Conservation (phyloP, 2,329 filamentous ascomycete genomes). For the Septoria linicola region DNA sequence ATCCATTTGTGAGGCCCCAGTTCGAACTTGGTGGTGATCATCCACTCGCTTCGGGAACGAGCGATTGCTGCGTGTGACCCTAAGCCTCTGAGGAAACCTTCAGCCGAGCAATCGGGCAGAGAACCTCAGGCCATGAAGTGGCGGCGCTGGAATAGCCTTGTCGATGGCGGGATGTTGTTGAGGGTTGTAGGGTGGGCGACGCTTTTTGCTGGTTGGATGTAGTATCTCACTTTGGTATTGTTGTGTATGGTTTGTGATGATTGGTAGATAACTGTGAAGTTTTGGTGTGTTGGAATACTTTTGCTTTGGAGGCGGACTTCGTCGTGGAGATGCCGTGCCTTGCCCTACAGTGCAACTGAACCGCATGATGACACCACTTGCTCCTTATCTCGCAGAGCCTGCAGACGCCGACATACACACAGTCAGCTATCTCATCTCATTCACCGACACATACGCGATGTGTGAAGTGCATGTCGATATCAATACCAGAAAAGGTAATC, state of each 20-base stretch:
- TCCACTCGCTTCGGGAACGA: constrained; percentile 57
- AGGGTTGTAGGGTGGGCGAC: constrained; percentile 35
- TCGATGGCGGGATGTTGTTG: constrained; percentile 37
- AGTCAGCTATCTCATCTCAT: not conserved
- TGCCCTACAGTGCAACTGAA: too few relatives aligned
- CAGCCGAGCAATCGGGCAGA: constrained; percentile 62
- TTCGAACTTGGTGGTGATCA: constrained; percentile 56
- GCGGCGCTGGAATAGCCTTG: constrained; percentile 55
- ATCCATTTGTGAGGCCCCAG: constrained; percentile 48
- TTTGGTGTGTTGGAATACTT: too few relatives aligned
- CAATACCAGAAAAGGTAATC: not conserved
- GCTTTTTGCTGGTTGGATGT: constrained; percentile 35
- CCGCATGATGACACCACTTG: too few relatives aligned
- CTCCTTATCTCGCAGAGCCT: not conserved
- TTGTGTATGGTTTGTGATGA: too few relatives aligned
- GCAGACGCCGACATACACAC: not conserved
- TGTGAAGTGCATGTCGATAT: not conserved
- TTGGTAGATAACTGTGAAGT: too few relatives aligned
- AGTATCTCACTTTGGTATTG: too few relatives aligned
- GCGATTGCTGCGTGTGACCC: constrained; percentile 49
- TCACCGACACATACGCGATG: not conserved
- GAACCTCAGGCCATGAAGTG: constrained; percentile 54
- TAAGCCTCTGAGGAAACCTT: constrained; percentile 55
- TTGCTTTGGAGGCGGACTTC: too few relatives aligned
- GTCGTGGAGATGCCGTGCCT: too few relatives aligned